Conservation (phyloP, 805 yeast genomes). For the Sugiyamaella qingdaonensis region DNA sequence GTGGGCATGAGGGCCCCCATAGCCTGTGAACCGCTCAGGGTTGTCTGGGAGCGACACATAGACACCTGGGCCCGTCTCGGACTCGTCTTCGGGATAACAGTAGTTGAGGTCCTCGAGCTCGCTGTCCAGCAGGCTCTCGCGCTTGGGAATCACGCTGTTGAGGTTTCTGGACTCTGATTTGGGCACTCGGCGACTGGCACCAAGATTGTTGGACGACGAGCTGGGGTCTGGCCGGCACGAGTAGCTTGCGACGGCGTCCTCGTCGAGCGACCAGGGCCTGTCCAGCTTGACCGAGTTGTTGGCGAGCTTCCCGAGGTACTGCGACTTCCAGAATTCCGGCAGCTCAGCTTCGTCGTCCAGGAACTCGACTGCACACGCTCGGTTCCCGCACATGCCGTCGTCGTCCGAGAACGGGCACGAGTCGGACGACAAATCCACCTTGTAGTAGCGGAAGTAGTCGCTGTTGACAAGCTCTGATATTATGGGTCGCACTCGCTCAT, state of each 20-base stretch:
- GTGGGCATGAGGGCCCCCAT: constrained; percentile 86
- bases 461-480: constrained; percentile 58
- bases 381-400: constrained; percentile 76
- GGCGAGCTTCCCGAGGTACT: constrained; percentile 54
- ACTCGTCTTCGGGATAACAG: constrained; percentile 42
- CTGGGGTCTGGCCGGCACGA: not conserved
- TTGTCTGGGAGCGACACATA: constrained; percentile 82
- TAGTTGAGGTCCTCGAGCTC: constrained; percentile 26
- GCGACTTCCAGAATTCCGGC: constrained; percentile 72
- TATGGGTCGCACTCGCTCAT: constrained; percentile 49
- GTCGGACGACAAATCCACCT: constrained; percentile 63
- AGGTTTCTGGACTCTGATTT: not conserved
- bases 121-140: constrained; percentile 4
- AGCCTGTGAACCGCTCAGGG: constrained; percentile 96
- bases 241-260: constrained; percentile 11
- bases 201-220: not conserved
- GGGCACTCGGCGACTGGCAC: not conserved
- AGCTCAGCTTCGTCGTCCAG: constrained; percentile 67
- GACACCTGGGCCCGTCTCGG: constrained; percentile 43
- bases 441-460: constrained; percentile 84
- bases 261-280: constrained; percentile 19
- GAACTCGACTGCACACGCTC: constrained; percentile 86
- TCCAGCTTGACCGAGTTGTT: constrained; percentile 32
- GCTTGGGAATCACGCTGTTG: not conserved
- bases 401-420: constrained; percentile 86